A percentile compares a stretch with the other conserved stretches of the same genome.
These are phyloP conservation scores for Pseudonitzschia delicatissima DNA, from an alignment of 108 stramenopile genomes.

Conservation along the genomic window DNA sequence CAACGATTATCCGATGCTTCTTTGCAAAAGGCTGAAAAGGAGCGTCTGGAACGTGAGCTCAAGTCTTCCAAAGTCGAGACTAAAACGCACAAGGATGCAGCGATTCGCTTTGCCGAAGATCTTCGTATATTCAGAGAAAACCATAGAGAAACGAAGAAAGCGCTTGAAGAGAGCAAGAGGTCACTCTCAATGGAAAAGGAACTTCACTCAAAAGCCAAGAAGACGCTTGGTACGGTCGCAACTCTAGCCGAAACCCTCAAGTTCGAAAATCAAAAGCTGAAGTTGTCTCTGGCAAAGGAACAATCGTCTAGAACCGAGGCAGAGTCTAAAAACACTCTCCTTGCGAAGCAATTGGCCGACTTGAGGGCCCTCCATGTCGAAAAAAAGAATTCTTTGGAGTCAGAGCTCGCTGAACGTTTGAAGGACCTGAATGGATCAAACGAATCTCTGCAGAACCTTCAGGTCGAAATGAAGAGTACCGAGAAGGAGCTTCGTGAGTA, in stretches of 20 bases:
- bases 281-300: background rate
- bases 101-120: background rate
- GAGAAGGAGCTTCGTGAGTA: background rate
- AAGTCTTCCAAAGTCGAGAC: background rate
- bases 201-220: background rate
- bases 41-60: background rate
- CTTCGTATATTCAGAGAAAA: background rate
- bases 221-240: background rate
- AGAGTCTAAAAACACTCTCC: background rate
- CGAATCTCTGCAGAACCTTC: background rate
- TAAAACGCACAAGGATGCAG: background rate
- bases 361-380: too few relatives aligned
- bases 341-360: too few relatives aligned
- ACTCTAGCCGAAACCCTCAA: conserved; percentile 6
- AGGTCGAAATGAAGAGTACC: background rate
- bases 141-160: background rate
- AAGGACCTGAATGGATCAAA: background rate
- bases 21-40: background rate
- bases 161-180: background rate
- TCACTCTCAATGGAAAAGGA: background rate
- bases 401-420: background rate
- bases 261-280: background rate
- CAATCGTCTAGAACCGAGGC: background rate
- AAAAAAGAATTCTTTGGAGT: too few relatives aligned
- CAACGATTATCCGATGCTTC: background rate